Evolutionary conservation across 2,329 filamentous ascomycete species (phyloP).

Genomic region (Pezicula carpinea): DNA sequence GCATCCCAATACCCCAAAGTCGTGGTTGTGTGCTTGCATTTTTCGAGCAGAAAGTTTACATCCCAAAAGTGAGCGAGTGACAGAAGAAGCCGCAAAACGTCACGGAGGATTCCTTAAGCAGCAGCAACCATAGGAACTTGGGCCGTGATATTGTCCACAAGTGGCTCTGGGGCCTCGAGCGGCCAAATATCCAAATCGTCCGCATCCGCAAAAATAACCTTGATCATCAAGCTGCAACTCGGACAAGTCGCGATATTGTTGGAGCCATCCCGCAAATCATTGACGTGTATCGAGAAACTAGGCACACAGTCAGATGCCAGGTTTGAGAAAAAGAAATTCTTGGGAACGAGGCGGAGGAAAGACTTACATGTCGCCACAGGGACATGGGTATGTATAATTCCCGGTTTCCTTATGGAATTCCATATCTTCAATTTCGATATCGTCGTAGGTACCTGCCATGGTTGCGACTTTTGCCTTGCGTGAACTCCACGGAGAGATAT

Average conservation of each 20-base stretch:
- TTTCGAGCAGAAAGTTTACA: no score
- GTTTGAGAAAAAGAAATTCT: background rate
- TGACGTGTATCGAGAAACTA: conserved; percentile 84
- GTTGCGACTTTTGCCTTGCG: conserved; percentile 28
- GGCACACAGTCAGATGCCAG: background rate
- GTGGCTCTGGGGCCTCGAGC: background rate
- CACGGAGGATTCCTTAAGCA: background rate
- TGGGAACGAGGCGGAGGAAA: background rate
- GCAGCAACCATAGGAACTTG: no score
- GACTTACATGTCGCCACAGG: conserved; percentile 71
- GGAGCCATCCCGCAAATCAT: conserved; percentile 72
- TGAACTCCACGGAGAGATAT: no score
- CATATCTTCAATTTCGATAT: conserved; percentile 99
- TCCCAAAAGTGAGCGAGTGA: no score
- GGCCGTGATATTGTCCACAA: background rate
- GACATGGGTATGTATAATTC: conserved; percentile 92
- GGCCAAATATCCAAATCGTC: background rate
- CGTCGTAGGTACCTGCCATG: conserved; percentile 76
- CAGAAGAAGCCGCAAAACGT: no score
- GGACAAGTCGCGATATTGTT: conserved; percentile 96
- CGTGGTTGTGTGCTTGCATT: no score
- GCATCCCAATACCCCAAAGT: no score
- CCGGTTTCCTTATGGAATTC: conserved; percentile 77
- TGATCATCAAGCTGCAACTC: conserved; percentile 94
- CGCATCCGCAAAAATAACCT: conserved; percentile 70